Evolutionary conservation across 129 eudicot species (phyloP), one percentile per base, ranked within the genome.

Genomic region (Tagetes erecta): DNA sequence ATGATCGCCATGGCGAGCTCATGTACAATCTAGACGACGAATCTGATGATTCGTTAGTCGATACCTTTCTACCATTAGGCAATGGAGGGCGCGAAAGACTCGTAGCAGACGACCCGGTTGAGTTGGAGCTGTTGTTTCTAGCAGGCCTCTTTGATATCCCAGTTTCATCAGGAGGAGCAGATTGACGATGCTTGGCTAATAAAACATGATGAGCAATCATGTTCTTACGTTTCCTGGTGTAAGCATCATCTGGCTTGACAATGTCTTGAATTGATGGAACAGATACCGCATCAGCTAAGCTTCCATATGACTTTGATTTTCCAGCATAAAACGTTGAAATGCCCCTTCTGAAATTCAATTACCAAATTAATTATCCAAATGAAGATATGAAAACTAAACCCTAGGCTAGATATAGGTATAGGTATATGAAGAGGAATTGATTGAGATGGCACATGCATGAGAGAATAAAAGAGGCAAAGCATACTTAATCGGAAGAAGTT

Each of bases 151-250:
- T 93, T 45, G 87, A 70, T 57, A 89, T 58, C 41, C 86, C 89
- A 12, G 7, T 51, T 6, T 76, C 52, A 2, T 4, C 5, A 2
- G 44, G 59, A 41, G 35, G 35, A 27, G 69, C 63, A 5, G 39
- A 46, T 63, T 74, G 67, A 6, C 67, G 74, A 38, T 69, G 69
- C 83, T 87, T 88, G 60, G 86, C 92, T 59, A 55, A 83, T 27
- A 88, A 45, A 64, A 51, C 85, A 74, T 70, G 76, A 59, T 81
- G 87, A n/a, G 93, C 92, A 13, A 94, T 85, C 76, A 94, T 84
- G 83, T 90, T 94, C 83, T 94, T 94, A 51, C 98, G 96, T 52
- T 90, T 93, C 73, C 97, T 79, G 66, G 79, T 87, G 79, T 88
- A 93, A 38, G 92, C 91, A 83, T 90, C 84, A 67, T 90, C 97